These are phyloP conservation scores for Azolla pinnata DNA, from an alignment of 75 land plant genomes.

Conservation along the genomic window DNA sequence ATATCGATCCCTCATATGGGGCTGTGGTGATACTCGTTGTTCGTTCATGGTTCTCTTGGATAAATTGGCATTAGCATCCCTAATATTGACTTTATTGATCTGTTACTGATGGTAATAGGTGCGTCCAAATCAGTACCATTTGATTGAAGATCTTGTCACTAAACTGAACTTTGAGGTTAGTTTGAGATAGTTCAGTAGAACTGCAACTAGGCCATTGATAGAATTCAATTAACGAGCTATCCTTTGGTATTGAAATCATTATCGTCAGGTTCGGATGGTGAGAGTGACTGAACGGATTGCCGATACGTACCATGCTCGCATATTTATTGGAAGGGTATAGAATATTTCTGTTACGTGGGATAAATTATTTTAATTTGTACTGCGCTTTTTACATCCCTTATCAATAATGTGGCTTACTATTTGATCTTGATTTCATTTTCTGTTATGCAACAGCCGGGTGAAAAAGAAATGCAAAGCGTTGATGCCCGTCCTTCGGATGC, in stretches of 20 bases:
- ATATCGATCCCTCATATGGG: too few species aligned
- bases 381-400: too few species aligned
- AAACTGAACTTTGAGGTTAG: slow-evolving; percentile 21
- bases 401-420: too few species aligned
- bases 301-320: slow-evolving; percentile 63
- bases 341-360: not conserved
- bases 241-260: not conserved
- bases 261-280: slow-evolving; percentile 55
- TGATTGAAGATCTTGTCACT: slow-evolving; percentile 21
- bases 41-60: too few species aligned
- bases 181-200: too few species aligned
- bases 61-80: too few species aligned
- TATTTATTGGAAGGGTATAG: slow-evolving; percentile 53
- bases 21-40: too few species aligned
- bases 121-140: slow-evolving; percentile 26
- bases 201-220: too few species aligned
- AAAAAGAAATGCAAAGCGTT: slow-evolving; percentile 38
- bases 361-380: not conserved
- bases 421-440: too few species aligned
- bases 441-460: slow-evolving; percentile 67
- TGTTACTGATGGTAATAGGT: slow-evolving; percentile 6
- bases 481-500: slow-evolving; percentile 90
- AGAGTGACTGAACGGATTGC: slow-evolving; percentile 58
- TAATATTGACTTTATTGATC: not conserved
- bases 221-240: too few species aligned